Percentiles rank a stretch among this genome's conserved stretches.
These are phyloP conservation scores for Scopulariopsis brevicaulis DNA, from an alignment of 2,329 filamentous ascomycete genomes.

Conservation along the genomic window DNA sequence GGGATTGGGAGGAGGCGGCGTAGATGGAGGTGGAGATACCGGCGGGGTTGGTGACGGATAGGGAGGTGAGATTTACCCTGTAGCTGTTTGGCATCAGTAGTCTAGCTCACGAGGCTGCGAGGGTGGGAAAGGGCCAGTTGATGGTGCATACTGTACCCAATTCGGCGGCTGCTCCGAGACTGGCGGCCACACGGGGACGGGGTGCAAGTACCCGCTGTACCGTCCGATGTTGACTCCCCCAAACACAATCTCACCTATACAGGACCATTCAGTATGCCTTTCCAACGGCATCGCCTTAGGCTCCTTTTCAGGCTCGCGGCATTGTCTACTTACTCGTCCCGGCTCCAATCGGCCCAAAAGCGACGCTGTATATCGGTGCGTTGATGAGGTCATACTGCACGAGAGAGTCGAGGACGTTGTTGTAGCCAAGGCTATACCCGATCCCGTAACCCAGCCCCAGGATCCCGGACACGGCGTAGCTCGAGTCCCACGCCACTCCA, in stretches of 20 bases:
- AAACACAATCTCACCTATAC: constrained; percentile 26
- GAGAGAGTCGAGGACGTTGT: constrained; percentile 20
- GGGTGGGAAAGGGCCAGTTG: background rate
- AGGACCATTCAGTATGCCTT: background rate
- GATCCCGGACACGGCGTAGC: constrained; percentile 23
- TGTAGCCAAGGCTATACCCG: constrained; percentile 20
- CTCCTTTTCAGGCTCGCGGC: background rate
- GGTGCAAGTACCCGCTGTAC: constrained; percentile 17
- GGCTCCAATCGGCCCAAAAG: constrained; percentile 19
- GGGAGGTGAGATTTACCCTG: constrained; percentile 24
- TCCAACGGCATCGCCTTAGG: background rate
- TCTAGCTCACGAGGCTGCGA: background rate
- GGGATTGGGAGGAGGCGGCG: constrained; percentile 26
- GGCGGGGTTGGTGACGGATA: constrained; percentile 18
- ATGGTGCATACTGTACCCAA: constrained; percentile 18
- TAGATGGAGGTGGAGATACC: constrained; percentile 24
- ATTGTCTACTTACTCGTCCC: constrained; percentile 15
- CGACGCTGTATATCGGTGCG: constrained; percentile 23
- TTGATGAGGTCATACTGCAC: constrained; percentile 18
- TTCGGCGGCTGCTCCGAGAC: constrained; percentile 18
- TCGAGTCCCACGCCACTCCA: constrained; percentile 21
- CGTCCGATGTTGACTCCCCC: constrained; percentile 30
- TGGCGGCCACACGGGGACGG: constrained; percentile 20
- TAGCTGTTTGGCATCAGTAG: constrained; percentile 12
- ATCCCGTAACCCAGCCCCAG: constrained; percentile 23